Evolutionary conservation across 148 eudicot species (phyloP), one percentile per base, ranked within the genome.

Genomic region (Fagopyrum esculentum): DNA sequence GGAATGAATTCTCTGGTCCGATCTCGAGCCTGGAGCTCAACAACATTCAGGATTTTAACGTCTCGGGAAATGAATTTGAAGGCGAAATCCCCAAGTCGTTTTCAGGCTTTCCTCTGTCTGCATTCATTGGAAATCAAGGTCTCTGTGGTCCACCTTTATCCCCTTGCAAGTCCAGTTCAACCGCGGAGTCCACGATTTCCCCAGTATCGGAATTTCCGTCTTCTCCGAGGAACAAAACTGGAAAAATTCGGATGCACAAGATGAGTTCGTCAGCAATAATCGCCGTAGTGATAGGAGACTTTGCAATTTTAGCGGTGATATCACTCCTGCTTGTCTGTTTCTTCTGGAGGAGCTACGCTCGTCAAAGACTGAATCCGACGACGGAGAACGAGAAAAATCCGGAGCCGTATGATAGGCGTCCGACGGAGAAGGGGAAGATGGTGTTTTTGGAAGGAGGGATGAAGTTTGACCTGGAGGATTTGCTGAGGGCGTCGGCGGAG

Each of bases 391-490:
- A 10, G 10, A 22, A 57, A 6, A 17, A 1, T 8, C 17, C 35
- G 6, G 82, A 72, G 8, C 48, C 49, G n/a, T 49, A 49, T 9
- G 52, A 49, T 9, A 63, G 79, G 10, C 71, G 74, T 3, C 80
- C 82, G 76, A 63, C 47, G 5, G 91, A 87, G 73, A 71, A 87
- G 84, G 90, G 93, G 6, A 79, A 70, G 68, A 90, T 95, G 97
- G 97, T 95, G 57, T 95, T 95, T 49, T 84, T 90, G 51, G 96
- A 89, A 13, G 93, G 91, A 9, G 88, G 60, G 26, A 85, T 71
- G 85, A 89, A 82, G 84, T 95, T 95, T 69, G 98, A 95, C 86
- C 64, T 95, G 22, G 98, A 95, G 80, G 98, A 95, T 47, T 77
- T 95, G 84, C 45, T 95, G 54, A 79, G 91, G 63, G 98, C 97